Base-by-base conservation (phyloP, 805 yeast genomes). In the Yamadazyma takamatsuzukensis region DNA sequence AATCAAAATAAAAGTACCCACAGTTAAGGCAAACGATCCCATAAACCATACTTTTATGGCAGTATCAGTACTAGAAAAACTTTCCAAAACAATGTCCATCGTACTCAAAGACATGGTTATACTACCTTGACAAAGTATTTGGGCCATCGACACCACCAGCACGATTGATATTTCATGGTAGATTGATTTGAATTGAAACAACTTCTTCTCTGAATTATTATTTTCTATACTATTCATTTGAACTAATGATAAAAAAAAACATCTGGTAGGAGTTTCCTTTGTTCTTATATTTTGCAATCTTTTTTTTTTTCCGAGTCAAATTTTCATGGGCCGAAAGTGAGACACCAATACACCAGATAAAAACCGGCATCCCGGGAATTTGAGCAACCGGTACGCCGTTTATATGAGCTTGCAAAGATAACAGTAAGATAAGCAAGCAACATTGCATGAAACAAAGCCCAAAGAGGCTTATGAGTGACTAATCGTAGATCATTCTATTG, bases 1-100 rank as follows among this genome's bases (percentile, higher is more conserved):
- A 4, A 78, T 61, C 22, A 83, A 53, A 31, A 83, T 82, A 40
- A 83, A 76, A 0, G 90, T 80, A 9, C 90, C 90, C 4, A 81
- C 74, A 0, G 86, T 76, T 34, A 83, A 56, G 0, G 86, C 78
- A 49, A 75, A 81, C 0, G 85, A 72, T 2, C 88, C 87, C 66
- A 78, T 69, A 49, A 77, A 75, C 93, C 94, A 80, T 10, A 68
- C 69, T 35, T 62, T 61, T 32, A 54, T 53, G 15, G 58, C 32
- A 1, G 39, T 15, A 8, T 40, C 40, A 5, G 38, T 36, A 0
- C 30, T 21, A 2, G 21, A 15, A 18, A 43, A 59, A 5, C 61
- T 49, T 12, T 52, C 49, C 13, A 56, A 31, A 6, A 63, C 49
- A 10, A 58, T 51, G 34, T 61, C 61, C 69, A 63, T 61, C 8